Evolutionary conservation across 495 filamentous ascomycete genomes (phyloP), one percentile per base, ranked within the genome.

Genomic region (Oleoguttula mirabilis): DNA sequence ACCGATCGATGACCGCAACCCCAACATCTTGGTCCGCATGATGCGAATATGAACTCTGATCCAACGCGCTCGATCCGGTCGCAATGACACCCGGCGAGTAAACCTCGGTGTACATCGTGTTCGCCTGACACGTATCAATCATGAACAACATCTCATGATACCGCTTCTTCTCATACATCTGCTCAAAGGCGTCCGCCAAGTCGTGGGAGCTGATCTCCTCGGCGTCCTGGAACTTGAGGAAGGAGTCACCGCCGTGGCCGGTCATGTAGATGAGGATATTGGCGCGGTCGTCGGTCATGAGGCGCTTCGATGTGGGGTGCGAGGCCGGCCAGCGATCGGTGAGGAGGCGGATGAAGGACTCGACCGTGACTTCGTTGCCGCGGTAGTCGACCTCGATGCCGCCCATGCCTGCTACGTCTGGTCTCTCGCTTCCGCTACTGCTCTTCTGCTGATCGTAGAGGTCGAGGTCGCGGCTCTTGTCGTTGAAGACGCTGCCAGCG

Each of bases 111-210:
- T 93, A 98, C 84, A 98, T 94, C 10, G 90, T 98, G 54, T 98
- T 98, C 27, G 90, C 90, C 65, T 98, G 90, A 64, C 90, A 98
- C 0, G 90, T 98, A 64, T 98, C 90, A 64, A 98, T 96, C 90
- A 98, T 98, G 68, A 98, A 98, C 42, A 98, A 73, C 50, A 98
- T 74, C 60, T 98, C 90, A 53, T 96, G 84, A 42, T 71, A 88
- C 64, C 90, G 73, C 66, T 88, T 87, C 77, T 98, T 98, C 68
- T 98, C 92, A 85, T 88, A 95, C 90, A 98, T 98, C 72, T 98
- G 90, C 62, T 88, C 88, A 60, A 98, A 96, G 10, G 92, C 90
- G 66, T 98, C 84, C 20, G 90, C 90, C 38, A 98, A 64, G 67
- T 98, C 90, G 63, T 88, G 95, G 0, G 85, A 84, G 43, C 85